Evolutionary conservation across 2,329 filamentous ascomycete species (phyloP).

Genomic region (Scopulariopsis brevicaulis): DNA sequence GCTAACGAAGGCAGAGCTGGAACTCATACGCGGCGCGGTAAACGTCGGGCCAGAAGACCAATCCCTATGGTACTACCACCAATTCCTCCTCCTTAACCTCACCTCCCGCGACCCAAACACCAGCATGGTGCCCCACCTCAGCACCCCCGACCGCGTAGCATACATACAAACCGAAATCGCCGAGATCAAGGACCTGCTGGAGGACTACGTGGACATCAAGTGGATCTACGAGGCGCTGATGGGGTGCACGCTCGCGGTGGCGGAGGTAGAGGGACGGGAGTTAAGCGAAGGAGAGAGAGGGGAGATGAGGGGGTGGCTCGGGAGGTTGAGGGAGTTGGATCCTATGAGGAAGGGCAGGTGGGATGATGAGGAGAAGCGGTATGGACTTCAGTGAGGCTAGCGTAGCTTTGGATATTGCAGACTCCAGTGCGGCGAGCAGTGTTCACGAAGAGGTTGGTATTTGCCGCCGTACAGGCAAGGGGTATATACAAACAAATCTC

Average conservation of each 20-base stretch:
- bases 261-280: slow-evolving; percentile 34
- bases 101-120: slow-evolving; percentile 33
- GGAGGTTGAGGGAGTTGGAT: slow-evolving; percentile 57
- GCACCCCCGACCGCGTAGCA: slow-evolving; percentile 44
- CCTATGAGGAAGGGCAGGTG: slow-evolving; percentile 65
- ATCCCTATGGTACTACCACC: slow-evolving; percentile 94
- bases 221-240: slow-evolving; percentile 85
- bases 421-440: too few species aligned
- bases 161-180: slow-evolving; percentile 63
- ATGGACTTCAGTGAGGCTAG: slow-evolving; percentile 10
- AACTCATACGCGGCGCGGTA: slow-evolving; percentile 63
- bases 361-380: slow-evolving; percentile 50
- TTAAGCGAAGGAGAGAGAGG: slow-evolving; percentile 25
- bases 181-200: slow-evolving; percentile 55
- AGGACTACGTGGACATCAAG: slow-evolving; percentile 52
- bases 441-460: too few species aligned
- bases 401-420: neutral
- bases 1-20: slow-evolving; percentile 46
- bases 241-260: slow-evolving; percentile 55
- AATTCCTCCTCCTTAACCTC: slow-evolving; percentile 68
- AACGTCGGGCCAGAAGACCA: slow-evolving; percentile 91
- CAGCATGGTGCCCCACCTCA: slow-evolving; percentile 55
- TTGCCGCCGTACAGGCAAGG: too few species aligned
- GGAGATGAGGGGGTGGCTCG: slow-evolving; percentile 47
- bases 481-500: too few species aligned